Evolutionary conservation across 768 basidiomycete species (phyloP).

Genomic region (Leccinum olivaceopallidum): DNA sequence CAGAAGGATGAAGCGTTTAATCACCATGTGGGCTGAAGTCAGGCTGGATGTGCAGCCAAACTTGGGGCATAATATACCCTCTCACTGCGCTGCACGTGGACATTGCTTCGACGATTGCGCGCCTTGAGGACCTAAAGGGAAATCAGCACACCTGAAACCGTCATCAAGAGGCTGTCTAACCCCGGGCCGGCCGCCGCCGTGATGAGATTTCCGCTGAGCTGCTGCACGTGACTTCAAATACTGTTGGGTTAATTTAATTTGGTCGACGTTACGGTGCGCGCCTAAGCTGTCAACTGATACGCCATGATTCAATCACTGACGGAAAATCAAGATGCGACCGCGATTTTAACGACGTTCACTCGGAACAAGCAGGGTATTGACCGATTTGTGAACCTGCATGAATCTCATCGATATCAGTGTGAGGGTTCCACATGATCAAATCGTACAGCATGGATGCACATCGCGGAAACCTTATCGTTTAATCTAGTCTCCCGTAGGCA

Average conservation of each 20-base stretch:
- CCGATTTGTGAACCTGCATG: not conserved
- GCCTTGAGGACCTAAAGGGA: not conserved
- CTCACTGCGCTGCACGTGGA: conserved; percentile 11
- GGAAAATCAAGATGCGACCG: not conserved
- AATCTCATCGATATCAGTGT: not conserved
- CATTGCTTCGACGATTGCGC: not conserved
- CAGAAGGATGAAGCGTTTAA: conserved; percentile 16
- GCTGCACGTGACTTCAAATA: not conserved
- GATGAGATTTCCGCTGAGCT: not conserved
- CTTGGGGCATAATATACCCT: conserved; percentile 12
- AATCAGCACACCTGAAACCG: not conserved
- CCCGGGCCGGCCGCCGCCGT: not conserved
- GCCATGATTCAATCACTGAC: not conserved
- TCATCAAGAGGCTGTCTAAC: not conserved
- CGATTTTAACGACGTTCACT: not conserved
- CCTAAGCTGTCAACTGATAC: not conserved
- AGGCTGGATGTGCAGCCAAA: not conserved
- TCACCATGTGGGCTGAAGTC: conserved; percentile 12
- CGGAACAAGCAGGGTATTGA: not conserved
- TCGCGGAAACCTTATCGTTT: not conserved
- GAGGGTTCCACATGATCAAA: not conserved
- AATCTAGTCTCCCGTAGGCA: not conserved
- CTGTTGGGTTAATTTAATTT: not conserved
- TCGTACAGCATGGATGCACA: not conserved
- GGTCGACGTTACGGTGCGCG: not conserved